phyloP scores from a whole-genome alignment of 129 eudicot genomes.

The Saussurea involucrata region DNA sequence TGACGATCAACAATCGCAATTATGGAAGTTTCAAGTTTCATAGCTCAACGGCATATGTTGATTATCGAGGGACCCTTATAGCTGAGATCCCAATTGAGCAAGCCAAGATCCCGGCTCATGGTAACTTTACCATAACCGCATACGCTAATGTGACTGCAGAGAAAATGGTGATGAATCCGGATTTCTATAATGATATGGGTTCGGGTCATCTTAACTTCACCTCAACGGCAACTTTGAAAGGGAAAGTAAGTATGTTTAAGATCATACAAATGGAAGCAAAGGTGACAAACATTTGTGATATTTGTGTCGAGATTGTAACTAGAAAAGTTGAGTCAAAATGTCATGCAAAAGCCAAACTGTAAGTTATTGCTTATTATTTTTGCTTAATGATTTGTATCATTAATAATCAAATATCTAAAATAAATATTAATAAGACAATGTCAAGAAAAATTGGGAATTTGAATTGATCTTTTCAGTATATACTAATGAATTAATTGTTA shows the following conservation, averaged over 20 bases:
- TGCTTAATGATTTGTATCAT: neutral
- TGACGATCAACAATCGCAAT: conserved; percentile 22
- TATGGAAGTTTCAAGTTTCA: conserved; percentile 23
- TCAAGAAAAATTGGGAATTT: no score
- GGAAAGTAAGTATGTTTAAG: conserved; percentile 22
- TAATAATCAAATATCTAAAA: no score
- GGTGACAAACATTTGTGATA: conserved; percentile 21
- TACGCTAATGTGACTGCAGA: conserved; percentile 25
- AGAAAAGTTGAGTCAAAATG: conserved; percentile 26
- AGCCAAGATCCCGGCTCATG: conserved; percentile 21
- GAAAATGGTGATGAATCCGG: conserved; percentile 19
- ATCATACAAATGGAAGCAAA: conserved; percentile 19
- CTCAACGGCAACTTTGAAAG: conserved; percentile 8
- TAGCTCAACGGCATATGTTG: conserved; percentile 13
- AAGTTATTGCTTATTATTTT: neutral
- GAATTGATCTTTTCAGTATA: no score
- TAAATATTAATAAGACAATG: no score
- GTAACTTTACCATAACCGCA: conserved; percentile 6
- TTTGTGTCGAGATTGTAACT: conserved; percentile 11
- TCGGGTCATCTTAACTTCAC: conserved; percentile 24
- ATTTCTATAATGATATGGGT: conserved; percentile 10
- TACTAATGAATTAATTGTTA: no score
- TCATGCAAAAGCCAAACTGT: conserved; percentile 13
- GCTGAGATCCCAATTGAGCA: conserved; percentile 27
- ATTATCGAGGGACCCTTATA: conserved; percentile 16